Evolutionary conservation across 805 yeast genomes (phyloP).

Genomic region (Metahyphopichia silvanorum): DNA sequence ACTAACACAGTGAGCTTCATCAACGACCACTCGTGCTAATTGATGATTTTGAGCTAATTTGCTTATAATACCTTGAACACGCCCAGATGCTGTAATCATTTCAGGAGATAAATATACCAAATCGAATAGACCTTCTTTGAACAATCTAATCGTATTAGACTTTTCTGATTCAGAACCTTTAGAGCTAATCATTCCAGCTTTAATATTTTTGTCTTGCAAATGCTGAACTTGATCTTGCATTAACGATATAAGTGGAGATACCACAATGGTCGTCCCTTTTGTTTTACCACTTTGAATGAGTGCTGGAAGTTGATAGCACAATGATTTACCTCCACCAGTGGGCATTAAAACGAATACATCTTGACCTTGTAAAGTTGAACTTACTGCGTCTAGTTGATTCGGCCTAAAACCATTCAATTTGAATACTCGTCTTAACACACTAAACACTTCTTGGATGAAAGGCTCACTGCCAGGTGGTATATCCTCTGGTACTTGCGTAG

Average conservation of each 20-base stretch:
- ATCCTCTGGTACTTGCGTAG: constrained; percentile 7
- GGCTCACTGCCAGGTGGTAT: constrained; percentile 33
- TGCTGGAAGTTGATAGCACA: constrained; percentile 95
- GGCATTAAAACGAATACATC: constrained; percentile 98
- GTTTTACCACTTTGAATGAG: constrained; percentile 72
- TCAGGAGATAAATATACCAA: constrained; percentile 91
- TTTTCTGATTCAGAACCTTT: constrained; percentile 64
- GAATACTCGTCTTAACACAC: constrained; percentile 56
- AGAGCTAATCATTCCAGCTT: constrained; percentile 87
- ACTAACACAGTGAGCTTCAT: constrained; percentile 97
- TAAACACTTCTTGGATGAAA: constrained; percentile 71
- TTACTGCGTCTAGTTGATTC: constrained; percentile 84
- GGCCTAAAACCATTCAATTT: constrained; percentile 65
- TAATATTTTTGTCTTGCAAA: constrained; percentile 59
- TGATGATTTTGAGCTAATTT: constrained; percentile 50
- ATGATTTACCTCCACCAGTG: constrained; percentile 96
- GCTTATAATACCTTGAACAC: constrained; percentile 61
- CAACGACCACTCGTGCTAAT: constrained; percentile 86
- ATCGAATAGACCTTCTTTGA: constrained; percentile 65
- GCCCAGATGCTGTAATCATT: constrained; percentile 76
- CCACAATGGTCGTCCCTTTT: constrained; percentile 81
- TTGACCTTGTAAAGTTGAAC: constrained; percentile 67
- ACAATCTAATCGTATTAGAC: constrained; percentile 55
- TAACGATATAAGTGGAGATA: constrained; percentile 90
- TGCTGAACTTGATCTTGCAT: constrained; percentile 98